Percentiles rank a stretch among this genome's conserved stretches.
These are phyloP conservation scores for Auriscalpium microsporum DNA, from an alignment of 768 basidiomycete species.

Conservation along the genomic window DNA sequence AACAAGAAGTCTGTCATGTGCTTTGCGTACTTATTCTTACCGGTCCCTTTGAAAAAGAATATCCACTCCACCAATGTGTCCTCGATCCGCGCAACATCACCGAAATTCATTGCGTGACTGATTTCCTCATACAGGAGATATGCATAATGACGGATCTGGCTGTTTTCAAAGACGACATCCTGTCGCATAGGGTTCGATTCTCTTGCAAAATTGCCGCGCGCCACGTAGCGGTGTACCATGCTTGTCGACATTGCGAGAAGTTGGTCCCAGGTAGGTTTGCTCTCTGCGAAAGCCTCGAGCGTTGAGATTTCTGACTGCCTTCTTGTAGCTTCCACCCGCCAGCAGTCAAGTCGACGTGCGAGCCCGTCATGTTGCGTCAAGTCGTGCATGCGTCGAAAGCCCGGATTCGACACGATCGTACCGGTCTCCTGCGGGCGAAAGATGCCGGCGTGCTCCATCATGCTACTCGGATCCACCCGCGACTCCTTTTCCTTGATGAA, in stretches of 20 bases:
- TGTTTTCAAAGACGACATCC: slow-evolving; percentile 30
- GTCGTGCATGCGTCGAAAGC: slow-evolving; percentile 24
- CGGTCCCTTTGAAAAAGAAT: background rate
- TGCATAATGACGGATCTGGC: slow-evolving; percentile 21
- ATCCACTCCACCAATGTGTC: background rate
- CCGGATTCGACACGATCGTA: slow-evolving; percentile 17
- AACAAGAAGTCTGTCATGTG: background rate
- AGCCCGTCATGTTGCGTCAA: slow-evolving; percentile 18
- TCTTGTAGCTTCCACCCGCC: slow-evolving; percentile 18
- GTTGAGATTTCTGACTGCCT: background rate
- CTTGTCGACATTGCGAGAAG: slow-evolving; percentile 20
- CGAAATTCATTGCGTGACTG: slow-evolving; percentile 19
- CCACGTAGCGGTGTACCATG: slow-evolving; percentile 17
- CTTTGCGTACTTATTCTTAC: background rate
- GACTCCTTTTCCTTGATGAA: slow-evolving; percentile 5
- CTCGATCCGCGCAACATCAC: background rate
- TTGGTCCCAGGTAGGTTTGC: slow-evolving; percentile 21
- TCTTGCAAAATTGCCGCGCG: no score
- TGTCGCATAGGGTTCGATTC: no score
- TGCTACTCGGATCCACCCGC: slow-evolving; percentile 8
- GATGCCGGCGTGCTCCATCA: slow-evolving; percentile 9
- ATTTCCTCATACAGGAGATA: slow-evolving; percentile 33
- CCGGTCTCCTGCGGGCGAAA: slow-evolving; percentile 22
- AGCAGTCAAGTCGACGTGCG: slow-evolving; percentile 15
- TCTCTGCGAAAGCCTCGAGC: slow-evolving; percentile 24